Base-by-base conservation (phyloP, 371 early-diverging fungal genomes). In the Haplosporangium sp. region DNA sequence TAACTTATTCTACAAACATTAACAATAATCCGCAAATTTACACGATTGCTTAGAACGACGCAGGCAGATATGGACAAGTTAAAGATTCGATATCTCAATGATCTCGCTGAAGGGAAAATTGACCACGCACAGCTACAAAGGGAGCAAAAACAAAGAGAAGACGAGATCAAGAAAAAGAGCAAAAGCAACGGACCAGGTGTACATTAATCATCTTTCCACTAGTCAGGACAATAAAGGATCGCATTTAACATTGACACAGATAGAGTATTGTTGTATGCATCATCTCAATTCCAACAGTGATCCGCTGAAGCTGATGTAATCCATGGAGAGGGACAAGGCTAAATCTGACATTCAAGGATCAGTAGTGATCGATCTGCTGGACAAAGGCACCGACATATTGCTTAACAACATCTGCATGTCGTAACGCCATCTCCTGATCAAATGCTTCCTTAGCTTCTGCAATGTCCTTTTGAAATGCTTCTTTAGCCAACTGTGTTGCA, bases 51-150 rank as follows among this genome's bases (percentile, higher is more conserved):
- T 83, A 92, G 88, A 47, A 92, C 89, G 53, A 86, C 88, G 39
- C 87, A 88, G 59, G 87, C 83, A 57, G 84, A 86, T 77, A 83
- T 88, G 74, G 89, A 87, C 75, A 89, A 88, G 73, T 69, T 89
- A n/a, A 88, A 85, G 82, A 66, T 81, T 62, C 75, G 75, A 39
- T 81, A 81, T 62, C 65, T 81, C 63, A 81, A 81, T 50, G 82
- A 81, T 17, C 65, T 81, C 37, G 76, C 82, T 45, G 82, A 81
- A 9, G 82, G 82, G 34, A 81, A 63, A 55, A 59, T 81, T 39
- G 82, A 81, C 44, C 82, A 81, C 39, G 82, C 82, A 6, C 42
- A 71, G 45, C 53, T 81, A 60, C 82, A 81, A 50, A 62, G 53
- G 48, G 75, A 81, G 17, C 72, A 74, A 19, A 81, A 72, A 70